Percentiles rank a stretch among this genome's conserved stretches.
These are phyloP conservation scores for Athelia psychrophila DNA, from an alignment of 1,284 basidiomycete species.

Conservation along the genomic window DNA sequence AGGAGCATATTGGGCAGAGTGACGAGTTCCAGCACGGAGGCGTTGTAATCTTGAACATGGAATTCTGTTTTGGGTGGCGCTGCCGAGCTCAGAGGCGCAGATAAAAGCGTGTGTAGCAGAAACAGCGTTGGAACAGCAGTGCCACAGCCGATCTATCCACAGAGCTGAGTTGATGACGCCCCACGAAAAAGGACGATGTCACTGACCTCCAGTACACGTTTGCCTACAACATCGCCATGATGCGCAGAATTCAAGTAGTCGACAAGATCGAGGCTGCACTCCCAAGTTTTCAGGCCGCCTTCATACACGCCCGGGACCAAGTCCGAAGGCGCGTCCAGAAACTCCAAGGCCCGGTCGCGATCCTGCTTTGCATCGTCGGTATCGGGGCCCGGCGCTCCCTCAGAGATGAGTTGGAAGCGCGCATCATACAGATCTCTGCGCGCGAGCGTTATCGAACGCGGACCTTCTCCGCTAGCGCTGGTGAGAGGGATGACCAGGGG, in stretches of 20 bases:
- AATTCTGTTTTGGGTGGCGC: slow-evolving; percentile 31
- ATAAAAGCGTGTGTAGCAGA: slow-evolving; percentile 65
- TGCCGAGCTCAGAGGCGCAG: slow-evolving; percentile 15
- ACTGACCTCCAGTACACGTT: slow-evolving; percentile 61
- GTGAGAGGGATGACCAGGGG: slow-evolving; percentile 42
- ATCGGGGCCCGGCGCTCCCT: slow-evolving; percentile 27
- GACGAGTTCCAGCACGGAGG: slow-evolving; percentile 77
- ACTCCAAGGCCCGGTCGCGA: slow-evolving; percentile 39
- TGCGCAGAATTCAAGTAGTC: slow-evolving; percentile 44
- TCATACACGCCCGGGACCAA: slow-evolving; percentile 93
- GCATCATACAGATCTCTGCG: slow-evolving; percentile 93
- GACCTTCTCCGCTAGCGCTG: slow-evolving; percentile 17
- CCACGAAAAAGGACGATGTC: slow-evolving; percentile 12
- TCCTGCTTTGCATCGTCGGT: slow-evolving; percentile 9
- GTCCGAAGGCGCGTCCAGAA: slow-evolving; percentile 83
- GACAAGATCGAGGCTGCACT: slow-evolving; percentile 89
- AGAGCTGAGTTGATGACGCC: not conserved
- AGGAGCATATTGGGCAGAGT: slow-evolving; percentile 90
- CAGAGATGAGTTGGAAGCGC: slow-evolving; percentile 84
- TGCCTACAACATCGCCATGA: slow-evolving; percentile 34
- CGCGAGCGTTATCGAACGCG: slow-evolving; percentile 41
- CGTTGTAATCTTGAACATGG: slow-evolving; percentile 95
- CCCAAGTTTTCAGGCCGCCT: slow-evolving; percentile 98
- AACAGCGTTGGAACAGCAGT: slow-evolving; percentile 85
- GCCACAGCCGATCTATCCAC: slow-evolving; percentile 88